These are phyloP conservation scores for Opeltia flavorubescens DNA, from an alignment of 495 filamentous ascomycete genomes.

Conservation along the genomic window DNA sequence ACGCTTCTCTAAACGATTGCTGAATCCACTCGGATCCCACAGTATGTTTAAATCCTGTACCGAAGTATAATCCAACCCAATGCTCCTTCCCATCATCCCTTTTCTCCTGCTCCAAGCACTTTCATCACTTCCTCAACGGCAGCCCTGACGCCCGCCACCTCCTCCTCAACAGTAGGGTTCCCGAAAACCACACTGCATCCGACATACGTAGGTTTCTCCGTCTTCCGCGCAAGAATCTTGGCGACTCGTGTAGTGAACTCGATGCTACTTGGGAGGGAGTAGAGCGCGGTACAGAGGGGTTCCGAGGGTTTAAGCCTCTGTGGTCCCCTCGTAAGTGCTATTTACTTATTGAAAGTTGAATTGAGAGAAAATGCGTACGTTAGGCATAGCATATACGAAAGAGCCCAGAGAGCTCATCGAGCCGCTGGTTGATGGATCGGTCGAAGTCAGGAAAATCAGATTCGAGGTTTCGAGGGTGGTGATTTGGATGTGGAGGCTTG, in stretches of 20 bases:
- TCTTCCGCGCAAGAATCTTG: conserved; percentile 61
- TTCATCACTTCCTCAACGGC: conserved; percentile 54
- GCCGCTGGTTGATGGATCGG: conserved; percentile 23
- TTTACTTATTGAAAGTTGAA: too few species aligned
- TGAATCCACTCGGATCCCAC: too few species aligned
- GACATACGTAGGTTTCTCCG: conserved; percentile 63
- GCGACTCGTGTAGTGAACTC: conserved; percentile 80
- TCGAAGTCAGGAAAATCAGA: conserved; percentile 64
- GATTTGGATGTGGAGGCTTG: conserved; percentile 66
- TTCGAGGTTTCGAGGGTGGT: conserved; percentile 51
- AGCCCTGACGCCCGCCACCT: conserved; percentile 72
- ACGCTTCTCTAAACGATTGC: too few species aligned
- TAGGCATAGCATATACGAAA: conserved; percentile 85
- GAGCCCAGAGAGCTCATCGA: conserved; percentile 50
- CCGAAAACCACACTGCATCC: conserved; percentile 62
- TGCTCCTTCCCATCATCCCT: background rate
- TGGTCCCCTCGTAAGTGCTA: too few species aligned
- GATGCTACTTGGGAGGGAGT: conserved; percentile 53
- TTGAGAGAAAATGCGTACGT: conserved; percentile 60
- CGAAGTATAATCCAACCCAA: too few species aligned
- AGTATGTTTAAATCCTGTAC: too few species aligned
- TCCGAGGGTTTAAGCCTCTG: conserved; percentile 43
- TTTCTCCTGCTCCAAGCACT: conserved; percentile 28
- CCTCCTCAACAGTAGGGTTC: conserved; percentile 68
- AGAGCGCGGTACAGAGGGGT: conserved; percentile 66